Evolutionary conservation across 1,139 yeast genomes (phyloP).

Genomic region (Lodderomyces oxycetoniae): DNA sequence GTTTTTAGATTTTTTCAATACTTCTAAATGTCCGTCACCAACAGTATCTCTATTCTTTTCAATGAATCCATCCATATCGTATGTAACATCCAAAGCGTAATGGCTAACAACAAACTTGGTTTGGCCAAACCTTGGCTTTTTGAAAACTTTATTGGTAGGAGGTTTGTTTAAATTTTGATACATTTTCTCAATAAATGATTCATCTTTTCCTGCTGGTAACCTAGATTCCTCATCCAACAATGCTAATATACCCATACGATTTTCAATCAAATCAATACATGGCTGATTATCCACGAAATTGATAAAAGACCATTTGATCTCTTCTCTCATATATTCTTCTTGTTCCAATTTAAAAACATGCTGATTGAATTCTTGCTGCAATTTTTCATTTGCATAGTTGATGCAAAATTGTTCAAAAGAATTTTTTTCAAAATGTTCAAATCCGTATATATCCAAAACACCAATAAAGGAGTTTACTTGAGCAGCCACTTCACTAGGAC

Average conservation of each 20-base stretch:
- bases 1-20: slow-evolving; percentile 66
- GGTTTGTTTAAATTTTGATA: slow-evolving; percentile 79
- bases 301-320: slow-evolving; percentile 95
- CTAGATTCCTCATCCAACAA: slow-evolving; percentile 93
- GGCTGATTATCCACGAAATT: slow-evolving; percentile 98
- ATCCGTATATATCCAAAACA: slow-evolving; percentile 95
- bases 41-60: slow-evolving; percentile 97
- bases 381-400: slow-evolving; percentile 94
- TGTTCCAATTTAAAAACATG: slow-evolving; percentile 96
- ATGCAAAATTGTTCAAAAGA: slow-evolving; percentile 97
- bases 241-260: slow-evolving; percentile 80
- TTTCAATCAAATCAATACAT: slow-evolving; percentile 89
- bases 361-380: slow-evolving; percentile 96
- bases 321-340: slow-evolving; percentile 88
- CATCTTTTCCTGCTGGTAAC: slow-evolving; percentile 90
- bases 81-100: slow-evolving; percentile 90
- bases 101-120: slow-evolving; percentile 87
- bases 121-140: slow-evolving; percentile 93
- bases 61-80: slow-evolving; percentile 90
- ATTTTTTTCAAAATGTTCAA: slow-evolving; percentile 90
- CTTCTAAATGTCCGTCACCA: slow-evolving; percentile 91
- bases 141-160: slow-evolving; percentile 75
- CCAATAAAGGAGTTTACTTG: slow-evolving; percentile 78
- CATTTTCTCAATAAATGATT: slow-evolving; percentile 87
- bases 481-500: slow-evolving; percentile 63